Conservation (phyloP, 2,329 filamentous ascomycete genomes). For the Epichloe typhina region DNA sequence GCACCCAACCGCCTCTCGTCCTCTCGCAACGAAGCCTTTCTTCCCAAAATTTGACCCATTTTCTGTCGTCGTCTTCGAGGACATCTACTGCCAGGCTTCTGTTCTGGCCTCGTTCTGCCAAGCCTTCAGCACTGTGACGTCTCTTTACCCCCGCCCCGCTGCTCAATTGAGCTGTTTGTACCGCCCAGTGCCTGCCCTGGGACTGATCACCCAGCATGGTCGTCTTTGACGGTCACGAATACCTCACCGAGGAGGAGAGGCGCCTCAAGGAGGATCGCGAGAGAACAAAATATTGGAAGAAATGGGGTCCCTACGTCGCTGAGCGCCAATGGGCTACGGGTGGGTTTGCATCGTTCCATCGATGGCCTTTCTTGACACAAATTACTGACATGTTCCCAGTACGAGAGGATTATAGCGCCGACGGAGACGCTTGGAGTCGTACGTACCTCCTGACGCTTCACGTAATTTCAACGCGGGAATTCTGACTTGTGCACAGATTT, state of each 20-base stretch:
- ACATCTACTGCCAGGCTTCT: background rate
- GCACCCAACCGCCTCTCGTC: background rate
- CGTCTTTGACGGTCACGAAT: slow-evolving; percentile 76
- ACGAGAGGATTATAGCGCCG: slow-evolving; percentile 78
- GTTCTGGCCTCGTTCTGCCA: background rate
- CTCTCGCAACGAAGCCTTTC: background rate
- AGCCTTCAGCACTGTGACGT: background rate
- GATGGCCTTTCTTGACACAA: slow-evolving; percentile 2
- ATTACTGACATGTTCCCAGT: slow-evolving; percentile 31
- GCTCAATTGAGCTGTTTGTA: slow-evolving; percentile 4
- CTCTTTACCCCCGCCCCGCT: background rate
- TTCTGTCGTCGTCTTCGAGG: background rate
- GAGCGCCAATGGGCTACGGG: slow-evolving; percentile 95
- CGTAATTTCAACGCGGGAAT: slow-evolving; percentile 5
- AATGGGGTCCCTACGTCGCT: slow-evolving; percentile 88
- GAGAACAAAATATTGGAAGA: slow-evolving; percentile 89
- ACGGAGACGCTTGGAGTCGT: slow-evolving; percentile 95
- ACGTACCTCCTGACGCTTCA: slow-evolving; percentile 27
- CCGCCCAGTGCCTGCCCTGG: slow-evolving; percentile 6
- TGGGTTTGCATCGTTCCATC: slow-evolving; percentile 25
- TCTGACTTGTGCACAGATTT: slow-evolving; percentile 49
- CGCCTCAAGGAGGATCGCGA: slow-evolving; percentile 77
- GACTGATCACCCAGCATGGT: slow-evolving; percentile 51
- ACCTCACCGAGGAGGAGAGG: slow-evolving; percentile 80
- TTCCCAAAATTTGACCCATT: background rate